A percentile compares a stretch with the other conserved stretches of the same genome.
phyloP scores from a whole-genome alignment of 2,329 filamentous ascomycete genomes.

The Parastagonospora nodorum region DNA sequence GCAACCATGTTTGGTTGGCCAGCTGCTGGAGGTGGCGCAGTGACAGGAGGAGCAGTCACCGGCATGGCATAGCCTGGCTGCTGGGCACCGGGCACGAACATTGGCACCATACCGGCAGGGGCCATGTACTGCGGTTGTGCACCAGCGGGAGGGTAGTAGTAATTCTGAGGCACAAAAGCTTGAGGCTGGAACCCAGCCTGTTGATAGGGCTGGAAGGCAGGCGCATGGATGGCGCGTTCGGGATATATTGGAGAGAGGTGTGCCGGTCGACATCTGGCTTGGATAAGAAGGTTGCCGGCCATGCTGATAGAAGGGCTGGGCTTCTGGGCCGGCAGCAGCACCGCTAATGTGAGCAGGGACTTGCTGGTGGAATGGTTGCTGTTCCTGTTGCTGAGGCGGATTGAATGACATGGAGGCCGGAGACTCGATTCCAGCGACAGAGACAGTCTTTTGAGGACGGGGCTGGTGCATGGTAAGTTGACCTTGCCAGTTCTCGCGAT shows the following conservation, averaged over 20 bases:
- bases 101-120: constrained; percentile 55
- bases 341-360: constrained; percentile 76
- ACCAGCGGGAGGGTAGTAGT: constrained; percentile 65
- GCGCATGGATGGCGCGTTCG: constrained; percentile 87
- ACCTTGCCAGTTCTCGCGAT: constrained; percentile 64
- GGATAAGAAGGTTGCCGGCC: constrained; percentile 71
- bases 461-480: constrained; percentile 88
- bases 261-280: constrained; percentile 73
- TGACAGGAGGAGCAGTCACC: constrained; percentile 39
- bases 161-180: constrained; percentile 50
- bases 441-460: constrained; percentile 91
- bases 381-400: constrained; percentile 67
- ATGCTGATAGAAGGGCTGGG: constrained; percentile 62
- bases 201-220: constrained; percentile 76
- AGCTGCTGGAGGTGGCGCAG: constrained; percentile 37
- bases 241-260: constrained; percentile 90
- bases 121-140: constrained; percentile 50
- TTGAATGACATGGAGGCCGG: constrained; percentile 67
- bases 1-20: constrained; percentile 65
- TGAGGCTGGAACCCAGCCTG: constrained; percentile 60
- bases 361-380: constrained; percentile 93
- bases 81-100: constrained; percentile 63
- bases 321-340: constrained; percentile 56
- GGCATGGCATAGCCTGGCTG: constrained; percentile 53
- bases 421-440: constrained; percentile 89